phyloP scores from a whole-genome alignment of 75 land plant species.

The Pinus albicaulis region DNA sequence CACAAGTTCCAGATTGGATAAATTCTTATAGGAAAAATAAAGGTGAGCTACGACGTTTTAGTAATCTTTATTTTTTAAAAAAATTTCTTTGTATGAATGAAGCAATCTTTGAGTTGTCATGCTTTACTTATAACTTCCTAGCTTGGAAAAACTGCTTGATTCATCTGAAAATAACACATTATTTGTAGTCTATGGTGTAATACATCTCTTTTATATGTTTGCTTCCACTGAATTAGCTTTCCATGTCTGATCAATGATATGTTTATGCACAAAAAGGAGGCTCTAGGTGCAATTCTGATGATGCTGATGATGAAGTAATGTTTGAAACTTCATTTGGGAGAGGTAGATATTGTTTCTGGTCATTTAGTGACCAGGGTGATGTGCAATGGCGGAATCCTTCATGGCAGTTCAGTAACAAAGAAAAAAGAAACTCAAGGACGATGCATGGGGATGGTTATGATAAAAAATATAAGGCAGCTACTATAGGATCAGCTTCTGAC shows the following conservation, averaged over 20 bases:
- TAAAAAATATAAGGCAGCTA: slow-evolving; percentile 5
- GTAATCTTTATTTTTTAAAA: not conserved
- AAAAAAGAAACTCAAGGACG: slow-evolving; percentile 9
- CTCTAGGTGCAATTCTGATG: slow-evolving; percentile 4
- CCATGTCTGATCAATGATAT: too few species aligned
- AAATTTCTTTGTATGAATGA: not conserved
- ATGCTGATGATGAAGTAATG: slow-evolving; percentile 39
- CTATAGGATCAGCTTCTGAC: slow-evolving; percentile 20
- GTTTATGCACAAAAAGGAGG: too few species aligned
- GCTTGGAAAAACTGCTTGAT: not conserved
- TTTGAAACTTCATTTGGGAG: slow-evolving; percentile 49
- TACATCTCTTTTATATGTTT: too few species aligned
- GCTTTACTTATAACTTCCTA: not conserved
- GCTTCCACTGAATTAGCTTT: too few species aligned
- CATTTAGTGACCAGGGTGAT: slow-evolving; percentile 15
- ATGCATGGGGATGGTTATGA: slow-evolving; percentile 25
- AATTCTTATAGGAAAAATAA: not conserved
- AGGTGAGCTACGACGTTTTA: not conserved
- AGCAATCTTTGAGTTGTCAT: not conserved
- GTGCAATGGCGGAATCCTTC: slow-evolving; percentile 24
- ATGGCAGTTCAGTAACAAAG: not conserved
- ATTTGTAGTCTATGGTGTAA: too few species aligned
- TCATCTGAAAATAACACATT: not conserved
- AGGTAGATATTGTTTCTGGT: slow-evolving; percentile 22
- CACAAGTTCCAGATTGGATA: not conserved